These are phyloP conservation scores for Flaveria robusta DNA, from an alignment of 129 eudicot species.

Conservation along the genomic window DNA sequence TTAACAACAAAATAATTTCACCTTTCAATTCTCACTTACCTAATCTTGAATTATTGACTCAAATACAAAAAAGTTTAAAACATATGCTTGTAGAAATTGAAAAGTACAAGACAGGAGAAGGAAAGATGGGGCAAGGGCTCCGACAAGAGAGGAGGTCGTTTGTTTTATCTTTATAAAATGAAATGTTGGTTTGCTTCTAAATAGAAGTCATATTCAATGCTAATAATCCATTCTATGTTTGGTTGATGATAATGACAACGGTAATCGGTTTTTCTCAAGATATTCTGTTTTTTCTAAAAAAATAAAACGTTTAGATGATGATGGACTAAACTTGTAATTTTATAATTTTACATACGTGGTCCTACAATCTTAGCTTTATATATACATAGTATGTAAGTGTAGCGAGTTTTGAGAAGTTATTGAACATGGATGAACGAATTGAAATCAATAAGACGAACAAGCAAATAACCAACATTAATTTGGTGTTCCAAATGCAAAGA, in stretches of 20 bases:
- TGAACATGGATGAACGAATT: neutral
- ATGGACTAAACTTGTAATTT: neutral
- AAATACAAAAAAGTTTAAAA: neutral
- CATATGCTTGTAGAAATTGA: neutral
- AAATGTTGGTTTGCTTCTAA: neutral
- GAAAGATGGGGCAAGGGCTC: neutral
- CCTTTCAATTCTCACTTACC: neutral
- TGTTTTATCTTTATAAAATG: neutral
- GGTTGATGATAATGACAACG: neutral
- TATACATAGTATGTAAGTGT: neutral
- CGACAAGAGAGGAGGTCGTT: neutral
- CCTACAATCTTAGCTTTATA: neutral
- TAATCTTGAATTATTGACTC: neutral
- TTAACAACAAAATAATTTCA: neutral
- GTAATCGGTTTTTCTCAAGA: neutral
- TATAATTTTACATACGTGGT: neutral
- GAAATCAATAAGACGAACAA: neutral
- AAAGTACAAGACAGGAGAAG: neutral
- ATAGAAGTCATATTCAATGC: neutral
- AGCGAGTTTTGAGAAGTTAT: neutral
- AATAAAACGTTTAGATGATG: neutral
- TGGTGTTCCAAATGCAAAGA: neutral
- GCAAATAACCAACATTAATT: neutral
- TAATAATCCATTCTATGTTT: neutral
- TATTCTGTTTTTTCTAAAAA: neutral